Base-by-base conservation (phyloP, 306 rosid genomes). In the Glycyrrhiza uralensis region DNA sequence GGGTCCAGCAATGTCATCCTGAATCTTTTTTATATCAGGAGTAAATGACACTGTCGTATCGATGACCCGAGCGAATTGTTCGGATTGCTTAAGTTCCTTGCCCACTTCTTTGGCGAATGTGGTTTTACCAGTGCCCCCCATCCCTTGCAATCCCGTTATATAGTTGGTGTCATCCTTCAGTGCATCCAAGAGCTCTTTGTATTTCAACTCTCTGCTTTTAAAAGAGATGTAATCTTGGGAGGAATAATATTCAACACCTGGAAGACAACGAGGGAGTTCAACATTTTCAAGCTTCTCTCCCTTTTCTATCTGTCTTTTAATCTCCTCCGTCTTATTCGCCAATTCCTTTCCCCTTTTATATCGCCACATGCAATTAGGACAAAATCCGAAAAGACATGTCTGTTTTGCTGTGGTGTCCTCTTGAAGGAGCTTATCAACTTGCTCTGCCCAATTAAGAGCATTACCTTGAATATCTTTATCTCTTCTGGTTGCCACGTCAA, bases 91-190 rank as follows among this genome's bases (percentile, higher is more conserved):
- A 0, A 64, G 62, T 11, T 55, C 0, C 4, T 63, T 64, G 0
- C 74, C 62, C 0, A 63, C 69, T 55, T 64, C 10, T 42, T 0
- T 32, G 4, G 66, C 77, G 55, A 78, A 7, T 8, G 74, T 71
- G 4, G 82, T 42, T 55, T 71, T 78, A 0, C 82, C 82, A 0
- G 60, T 14, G 7, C 82, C 82, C 1, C 77, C 82, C 51, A 70
- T 32, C 42, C 77, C 81, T 0, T 46, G 24, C 58, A 77, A 32
- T 23, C 76, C 76, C 3, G 13, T 51, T 36, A 68, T 15, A 59
- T 47, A 49, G 3, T 19, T 58, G 0, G 12, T 49, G 1, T 18
- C 71, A 74, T 73, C 28, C 11, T 0, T 22, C 0, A 66, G 12
- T 10, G 76, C 71, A 18, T 73, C 22, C 26, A 4, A 11, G 1